A percentile compares a stretch with the other conserved stretches of the same genome.
These are phyloP conservation scores for Penicillium sclerotiorum DNA, from an alignment of 2,329 filamentous ascomycete species.

Conservation along the genomic window DNA sequence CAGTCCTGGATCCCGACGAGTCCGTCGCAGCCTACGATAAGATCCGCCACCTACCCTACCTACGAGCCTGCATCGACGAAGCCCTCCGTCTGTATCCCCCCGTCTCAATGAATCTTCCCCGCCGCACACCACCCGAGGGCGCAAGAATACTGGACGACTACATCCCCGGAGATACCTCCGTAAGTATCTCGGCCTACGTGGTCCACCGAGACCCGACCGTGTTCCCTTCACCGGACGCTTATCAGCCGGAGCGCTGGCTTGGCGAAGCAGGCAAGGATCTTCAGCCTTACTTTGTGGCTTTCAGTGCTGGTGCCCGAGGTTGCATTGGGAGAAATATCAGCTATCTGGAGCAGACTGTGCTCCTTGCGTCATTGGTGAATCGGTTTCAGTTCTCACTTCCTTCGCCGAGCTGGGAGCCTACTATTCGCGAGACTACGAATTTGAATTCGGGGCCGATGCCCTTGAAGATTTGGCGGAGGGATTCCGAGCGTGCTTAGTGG, in stretches of 20 bases:
- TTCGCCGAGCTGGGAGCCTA: slow-evolving; percentile 30
- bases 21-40: slow-evolving; percentile 51
- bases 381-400: slow-evolving; percentile 46
- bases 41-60: slow-evolving; percentile 42
- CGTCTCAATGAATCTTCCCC: slow-evolving; percentile 40
- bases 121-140: slow-evolving; percentile 47
- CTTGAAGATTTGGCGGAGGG: slow-evolving; percentile 12
- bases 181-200: slow-evolving; percentile 46
- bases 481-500: too few relatives aligned
- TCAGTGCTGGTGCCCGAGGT: slow-evolving; percentile 38
- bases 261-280: slow-evolving; percentile 38
- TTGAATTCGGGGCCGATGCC: slow-evolving; percentile 18
- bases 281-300: slow-evolving; percentile 42
- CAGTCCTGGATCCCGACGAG: slow-evolving; percentile 43
- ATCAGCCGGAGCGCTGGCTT: slow-evolving; percentile 45
- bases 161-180: slow-evolving; percentile 43
- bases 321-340: slow-evolving; percentile 45
- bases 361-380: slow-evolving; percentile 48
- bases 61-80: slow-evolving; percentile 54
- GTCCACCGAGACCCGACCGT: slow-evolving; percentile 38
- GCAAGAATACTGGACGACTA: slow-evolving; percentile 26
- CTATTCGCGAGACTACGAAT: slow-evolving; percentile 21
- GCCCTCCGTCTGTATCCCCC: slow-evolving; percentile 46
- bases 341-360: slow-evolving; percentile 50
- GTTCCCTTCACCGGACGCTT: slow-evolving; percentile 39